These are phyloP conservation scores for Meira nashicola DNA, from an alignment of 1,284 basidiomycete species.

Conservation along the genomic window DNA sequence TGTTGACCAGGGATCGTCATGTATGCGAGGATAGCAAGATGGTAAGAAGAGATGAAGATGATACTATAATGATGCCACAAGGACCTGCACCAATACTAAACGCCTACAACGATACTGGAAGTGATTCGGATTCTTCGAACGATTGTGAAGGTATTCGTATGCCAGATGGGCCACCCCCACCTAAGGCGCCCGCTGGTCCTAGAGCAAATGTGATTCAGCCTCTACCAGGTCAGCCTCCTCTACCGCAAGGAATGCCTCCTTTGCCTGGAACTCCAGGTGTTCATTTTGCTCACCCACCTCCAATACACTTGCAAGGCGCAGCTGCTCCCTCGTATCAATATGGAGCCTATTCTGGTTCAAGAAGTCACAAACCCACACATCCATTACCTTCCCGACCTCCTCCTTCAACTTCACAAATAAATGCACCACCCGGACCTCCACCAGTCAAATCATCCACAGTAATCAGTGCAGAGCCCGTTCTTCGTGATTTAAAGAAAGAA, in stretches of 20 bases:
- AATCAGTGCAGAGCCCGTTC: constrained; percentile 43
- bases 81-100: constrained; percentile 17
- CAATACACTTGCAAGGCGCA: not conserved
- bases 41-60: constrained; percentile 12
- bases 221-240: not conserved
- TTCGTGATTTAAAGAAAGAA: constrained; percentile 48
- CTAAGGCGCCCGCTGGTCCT: constrained; percentile 22
- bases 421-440: constrained; percentile 17
- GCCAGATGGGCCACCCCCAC: constrained; percentile 34
- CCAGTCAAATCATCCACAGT: constrained; percentile 16
- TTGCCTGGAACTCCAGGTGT: not conserved
- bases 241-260: not conserved
- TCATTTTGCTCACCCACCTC: not conserved
- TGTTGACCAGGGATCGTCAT: too few species aligned
- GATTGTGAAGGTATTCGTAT: constrained; percentile 45
- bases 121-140: constrained; percentile 37
- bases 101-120: constrained; percentile 17
- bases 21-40: constrained; percentile 1
- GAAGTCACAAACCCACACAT: constrained; percentile 2
- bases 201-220: constrained; percentile 1
- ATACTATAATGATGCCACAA: constrained; percentile 21
- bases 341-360: not conserved
- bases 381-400: constrained; percentile 10
- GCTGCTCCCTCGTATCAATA: not conserved
- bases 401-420: constrained; percentile 1